These are phyloP conservation scores for Suhomyces chickasaworum DNA, from an alignment of 1,139 yeast genomes.

Conservation along the genomic window DNA sequence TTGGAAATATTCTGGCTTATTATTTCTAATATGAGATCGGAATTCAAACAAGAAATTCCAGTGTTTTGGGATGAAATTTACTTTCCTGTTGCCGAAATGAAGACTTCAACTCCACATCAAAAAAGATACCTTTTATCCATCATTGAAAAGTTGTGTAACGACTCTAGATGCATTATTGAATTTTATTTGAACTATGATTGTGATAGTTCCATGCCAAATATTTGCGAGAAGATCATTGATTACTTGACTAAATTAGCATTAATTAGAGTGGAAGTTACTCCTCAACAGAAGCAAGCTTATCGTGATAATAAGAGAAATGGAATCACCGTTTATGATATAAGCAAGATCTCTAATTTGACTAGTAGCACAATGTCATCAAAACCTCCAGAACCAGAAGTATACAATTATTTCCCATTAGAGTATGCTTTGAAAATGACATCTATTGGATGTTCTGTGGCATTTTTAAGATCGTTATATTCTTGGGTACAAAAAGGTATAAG, in stretches of 20 bases:
- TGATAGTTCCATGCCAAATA: conserved; percentile 78
- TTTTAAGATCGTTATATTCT: conserved; percentile 74
- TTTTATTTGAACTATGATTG: conserved; percentile 95
- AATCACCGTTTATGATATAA: conserved; percentile 72
- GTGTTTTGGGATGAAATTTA: conserved; percentile 92
- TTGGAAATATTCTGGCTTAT: conserved; percentile 93
- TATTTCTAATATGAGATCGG: conserved; percentile 77
- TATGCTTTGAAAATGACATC: conserved; percentile 84
- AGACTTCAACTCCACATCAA: conserved; percentile 88
- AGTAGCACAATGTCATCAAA: conserved; percentile 65
- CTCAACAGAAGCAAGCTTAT: conserved; percentile 66
- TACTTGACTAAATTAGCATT: conserved; percentile 74
- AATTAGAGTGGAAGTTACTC: conserved; percentile 70
- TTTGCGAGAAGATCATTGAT: conserved; percentile 81
- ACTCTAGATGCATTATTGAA: conserved; percentile 89
- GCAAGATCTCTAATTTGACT: conserved; percentile 73
- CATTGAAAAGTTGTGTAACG: conserved; percentile 78
- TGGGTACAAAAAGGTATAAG: conserved; percentile 84
- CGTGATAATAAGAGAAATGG: conserved; percentile 62
- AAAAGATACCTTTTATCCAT: conserved; percentile 82
- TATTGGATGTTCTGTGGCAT: conserved; percentile 77
- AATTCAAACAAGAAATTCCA: conserved; percentile 89
- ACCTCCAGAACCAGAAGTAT: conserved; percentile 62
- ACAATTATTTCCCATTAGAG: conserved; percentile 65
- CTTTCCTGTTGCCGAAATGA: conserved; percentile 91